Base-by-base conservation (phyloP, 108 stramenopile genomes). In the Skeletonema tropicum region DNA sequence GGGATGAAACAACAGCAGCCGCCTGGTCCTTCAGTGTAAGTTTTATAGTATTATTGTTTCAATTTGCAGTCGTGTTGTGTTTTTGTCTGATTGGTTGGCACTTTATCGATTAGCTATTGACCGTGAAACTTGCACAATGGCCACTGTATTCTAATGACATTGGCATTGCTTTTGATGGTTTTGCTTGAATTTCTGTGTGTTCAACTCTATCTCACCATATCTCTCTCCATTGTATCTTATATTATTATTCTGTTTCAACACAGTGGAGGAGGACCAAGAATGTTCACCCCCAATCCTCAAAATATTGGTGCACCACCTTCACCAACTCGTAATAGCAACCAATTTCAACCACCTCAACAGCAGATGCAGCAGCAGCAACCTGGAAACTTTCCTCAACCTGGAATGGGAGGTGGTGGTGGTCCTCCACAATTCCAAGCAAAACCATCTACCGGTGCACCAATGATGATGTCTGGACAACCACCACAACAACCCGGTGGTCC, bases 11-110 rank as follows among this genome's bases (percentile, higher is more conserved):
- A 25, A 6, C 66, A 67, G 49, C 58, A 31, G n/a, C 58, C 35
- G 23, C 58, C 57, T 66, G 66, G 48, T 26, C 68, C 68, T 30
- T 23, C 52, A 11, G 39, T 60, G 74, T 74, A 41, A 74, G 74
- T 74, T 19, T 49, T 0, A 26, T 67, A 15, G 32, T 15, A 21
- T 26, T 39, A 15, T 31, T 5, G 0, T 52, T 48, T 26, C 42
- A 7, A n/a, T n/a, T n/a, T n/a, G n/a, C n/a, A n/a, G n/a, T n/a
- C n/a, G n/a, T n/a, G n/a, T n/a, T n/a, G n/a, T n/a, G n/a, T n/a
- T n/a, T n/a, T n/a, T n/a, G n/a, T n/a, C n/a, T n/a, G n/a, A n/a
- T n/a, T n/a, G n/a, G n/a, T n/a, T n/a, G n/a, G n/a, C n/a, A n/a
- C n/a, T n/a, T n/a, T n/a, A n/a, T n/a, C n/a, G n/a, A n/a, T n/a